A percentile compares a stretch with the other conserved stretches of the same genome.
phyloP scores from a whole-genome alignment of 2,329 filamentous ascomycete species.

The Penicillium sp. region DNA sequence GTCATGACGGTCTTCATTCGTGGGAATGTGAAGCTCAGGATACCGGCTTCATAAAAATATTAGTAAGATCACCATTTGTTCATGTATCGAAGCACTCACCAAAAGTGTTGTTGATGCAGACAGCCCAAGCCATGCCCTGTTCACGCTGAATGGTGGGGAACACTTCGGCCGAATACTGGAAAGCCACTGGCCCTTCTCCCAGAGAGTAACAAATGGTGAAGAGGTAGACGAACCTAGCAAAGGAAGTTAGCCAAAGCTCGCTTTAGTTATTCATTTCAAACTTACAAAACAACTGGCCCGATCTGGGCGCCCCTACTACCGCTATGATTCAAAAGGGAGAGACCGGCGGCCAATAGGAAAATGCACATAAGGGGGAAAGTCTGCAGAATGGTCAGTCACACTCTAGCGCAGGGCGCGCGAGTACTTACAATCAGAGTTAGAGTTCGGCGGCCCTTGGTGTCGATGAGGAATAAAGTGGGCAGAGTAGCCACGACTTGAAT shows the following conservation, averaged over 20 bases:
- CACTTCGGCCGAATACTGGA: conserved; percentile 51
- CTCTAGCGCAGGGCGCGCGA: background rate
- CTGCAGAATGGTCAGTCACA: conserved; percentile 36
- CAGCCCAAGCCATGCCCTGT: conserved; percentile 27
- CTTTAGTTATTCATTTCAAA: background rate
- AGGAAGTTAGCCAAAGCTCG: conserved; percentile 28
- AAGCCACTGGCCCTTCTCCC: conserved; percentile 54
- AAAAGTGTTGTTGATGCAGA: conserved; percentile 30
- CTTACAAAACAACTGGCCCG: conserved; percentile 23
- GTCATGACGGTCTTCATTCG: conserved; percentile 45
- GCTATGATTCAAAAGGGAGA: conserved; percentile 48
- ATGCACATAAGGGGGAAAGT: conserved; percentile 64
- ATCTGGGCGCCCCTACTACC: conserved; percentile 33
- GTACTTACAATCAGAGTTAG: conserved; percentile 34
- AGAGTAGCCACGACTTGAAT: conserved; percentile 60
- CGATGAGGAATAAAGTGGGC: conserved; percentile 60
- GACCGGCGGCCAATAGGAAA: conserved; percentile 56
- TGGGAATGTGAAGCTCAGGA: conserved; percentile 47
- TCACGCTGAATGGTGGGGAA: conserved; percentile 52
- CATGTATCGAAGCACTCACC: conserved; percentile 17
- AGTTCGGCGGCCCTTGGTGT: conserved; percentile 59
- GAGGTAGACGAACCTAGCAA: conserved; percentile 55
- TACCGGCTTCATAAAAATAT: conserved; percentile 41
- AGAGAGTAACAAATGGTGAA: conserved; percentile 61
- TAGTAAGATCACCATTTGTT: background rate